Conservation (phyloP, 805 yeast species). For the Candida sithepensis region DNA sequence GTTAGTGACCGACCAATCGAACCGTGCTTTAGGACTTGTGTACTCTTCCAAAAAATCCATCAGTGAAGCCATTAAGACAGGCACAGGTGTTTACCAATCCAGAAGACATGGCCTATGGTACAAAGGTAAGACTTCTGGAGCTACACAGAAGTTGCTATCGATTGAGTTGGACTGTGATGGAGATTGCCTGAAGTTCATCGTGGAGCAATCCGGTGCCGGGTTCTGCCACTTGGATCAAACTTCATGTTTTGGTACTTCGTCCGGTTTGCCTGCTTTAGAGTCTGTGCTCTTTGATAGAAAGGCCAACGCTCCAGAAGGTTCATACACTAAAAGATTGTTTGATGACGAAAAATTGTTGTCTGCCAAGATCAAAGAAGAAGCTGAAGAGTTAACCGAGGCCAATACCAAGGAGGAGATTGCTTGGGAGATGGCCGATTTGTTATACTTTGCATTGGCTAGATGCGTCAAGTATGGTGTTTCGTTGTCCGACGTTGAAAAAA, state of each 20-base stretch:
- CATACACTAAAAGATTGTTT: slow-evolving; percentile 90
- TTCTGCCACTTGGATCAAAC: slow-evolving; percentile 85
- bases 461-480: slow-evolving; percentile 71
- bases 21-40: slow-evolving; percentile 82
- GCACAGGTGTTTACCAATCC: slow-evolving; percentile 90
- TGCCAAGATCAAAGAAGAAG: slow-evolving; percentile 93
- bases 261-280: slow-evolving; percentile 70
- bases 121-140: slow-evolving; percentile 96
- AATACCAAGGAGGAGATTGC: slow-evolving; percentile 61
- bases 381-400: slow-evolving; percentile 93
- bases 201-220: slow-evolving; percentile 80
- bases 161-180: slow-evolving; percentile 86
- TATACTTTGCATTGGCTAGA: slow-evolving; percentile 52
- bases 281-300: slow-evolving; percentile 59
- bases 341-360: slow-evolving; percentile 68
- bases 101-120: slow-evolving; percentile 93
- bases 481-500: slow-evolving; percentile 75
- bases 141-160: slow-evolving; percentile 71
- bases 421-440: slow-evolving; percentile 96
- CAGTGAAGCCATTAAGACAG: slow-evolving; percentile 72
- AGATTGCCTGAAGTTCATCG: slow-evolving; percentile 84
- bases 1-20: slow-evolving; percentile 64
- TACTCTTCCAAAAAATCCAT: slow-evolving; percentile 85
- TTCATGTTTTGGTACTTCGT: slow-evolving; percentile 75
- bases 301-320: slow-evolving; percentile 77